Percentiles rank a stretch among this genome's conserved stretches.
These are phyloP conservation scores for Russula ochroleuca DNA, from an alignment of 768 basidiomycete species.

Conservation along the genomic window DNA sequence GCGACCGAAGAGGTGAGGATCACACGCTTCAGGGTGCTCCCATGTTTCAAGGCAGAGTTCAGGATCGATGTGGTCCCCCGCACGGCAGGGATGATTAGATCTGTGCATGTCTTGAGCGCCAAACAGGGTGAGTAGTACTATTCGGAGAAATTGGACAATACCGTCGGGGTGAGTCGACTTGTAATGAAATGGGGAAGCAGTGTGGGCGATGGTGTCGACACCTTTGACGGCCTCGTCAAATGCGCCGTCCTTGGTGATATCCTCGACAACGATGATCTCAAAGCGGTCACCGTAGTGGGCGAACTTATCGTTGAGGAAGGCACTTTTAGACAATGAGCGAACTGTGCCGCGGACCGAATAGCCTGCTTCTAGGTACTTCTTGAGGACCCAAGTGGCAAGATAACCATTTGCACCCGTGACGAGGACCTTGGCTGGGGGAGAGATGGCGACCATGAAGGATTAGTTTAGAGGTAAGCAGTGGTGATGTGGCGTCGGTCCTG, in stretches of 20 bases:
- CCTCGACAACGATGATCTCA: slow-evolving; percentile 61
- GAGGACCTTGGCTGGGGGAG: slow-evolving; percentile 40
- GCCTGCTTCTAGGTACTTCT: slow-evolving; percentile 53
- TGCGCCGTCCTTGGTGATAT: slow-evolving; percentile 57
- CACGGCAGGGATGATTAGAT: slow-evolving; percentile 66
- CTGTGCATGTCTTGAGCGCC: slow-evolving; percentile 33
- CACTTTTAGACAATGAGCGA: slow-evolving; percentile 56
- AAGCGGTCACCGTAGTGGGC: slow-evolving; percentile 52
- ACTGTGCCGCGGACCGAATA: slow-evolving; percentile 65
- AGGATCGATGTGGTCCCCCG: slow-evolving; percentile 64
- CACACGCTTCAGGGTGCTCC: slow-evolving; percentile 55
- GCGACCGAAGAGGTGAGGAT: slow-evolving; percentile 59
- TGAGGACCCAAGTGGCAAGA: slow-evolving; percentile 56
- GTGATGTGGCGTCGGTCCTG: no score
- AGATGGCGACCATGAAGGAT: slow-evolving; percentile 36
- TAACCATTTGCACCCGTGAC: slow-evolving; percentile 62
- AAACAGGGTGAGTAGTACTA: background rate
- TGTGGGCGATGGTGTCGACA: slow-evolving; percentile 67
- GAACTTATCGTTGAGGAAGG: slow-evolving; percentile 53
- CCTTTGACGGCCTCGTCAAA: slow-evolving; percentile 79
- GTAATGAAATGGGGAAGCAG: slow-evolving; percentile 57
- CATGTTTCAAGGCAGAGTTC: slow-evolving; percentile 51
- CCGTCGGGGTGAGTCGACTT: slow-evolving; percentile 41
- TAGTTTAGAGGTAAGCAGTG: no score
- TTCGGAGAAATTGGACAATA: slow-evolving; percentile 13